phyloP scores from a whole-genome alignment of 1,139 yeast genomes.

The Geotrichum cucujoidarum region DNA sequence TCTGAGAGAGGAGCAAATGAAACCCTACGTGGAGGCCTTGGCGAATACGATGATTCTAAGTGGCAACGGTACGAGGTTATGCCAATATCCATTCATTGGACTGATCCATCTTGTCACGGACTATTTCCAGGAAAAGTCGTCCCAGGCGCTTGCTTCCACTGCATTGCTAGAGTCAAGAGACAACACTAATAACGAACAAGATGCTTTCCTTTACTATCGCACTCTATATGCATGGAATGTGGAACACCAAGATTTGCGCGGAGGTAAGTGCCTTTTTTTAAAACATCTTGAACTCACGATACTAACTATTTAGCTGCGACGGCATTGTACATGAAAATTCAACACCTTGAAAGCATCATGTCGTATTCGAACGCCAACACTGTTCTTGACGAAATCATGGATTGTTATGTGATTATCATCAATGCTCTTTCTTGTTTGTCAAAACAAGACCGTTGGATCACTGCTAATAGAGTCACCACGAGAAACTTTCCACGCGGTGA shows the following conservation, averaged over 20 bases:
- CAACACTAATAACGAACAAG: constrained; percentile 1
- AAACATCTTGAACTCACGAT: constrained; percentile 16
- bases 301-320: constrained; percentile 23
- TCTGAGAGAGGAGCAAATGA: constrained; percentile 1
- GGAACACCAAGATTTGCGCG: constrained; percentile 33
- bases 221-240: constrained; percentile 35
- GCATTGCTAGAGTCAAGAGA: neutral
- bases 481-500: neutral
- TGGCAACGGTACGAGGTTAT: constrained; percentile 27
- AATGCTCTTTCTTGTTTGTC: constrained; percentile 32
- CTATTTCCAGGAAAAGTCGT: constrained; percentile 20
- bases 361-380: constrained; percentile 9
- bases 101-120: constrained; percentile 27
- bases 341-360: constrained; percentile 20
- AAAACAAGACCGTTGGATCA: constrained; percentile 32
- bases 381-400: constrained; percentile 13
- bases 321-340: constrained; percentile 26
- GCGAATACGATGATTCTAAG: constrained; percentile 25
- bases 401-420: constrained; percentile 27
- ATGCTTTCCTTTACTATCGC: constrained; percentile 25
- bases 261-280: constrained; percentile 23
- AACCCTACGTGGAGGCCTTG: constrained; percentile 21
- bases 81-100: constrained; percentile 35
- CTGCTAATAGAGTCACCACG: constrained; percentile 15
- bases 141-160: neutral